Evolutionary conservation across 257 asterid genomes (phyloP), one percentile per base, ranked within the genome.

Genomic region (Mentha longifolia): DNA sequence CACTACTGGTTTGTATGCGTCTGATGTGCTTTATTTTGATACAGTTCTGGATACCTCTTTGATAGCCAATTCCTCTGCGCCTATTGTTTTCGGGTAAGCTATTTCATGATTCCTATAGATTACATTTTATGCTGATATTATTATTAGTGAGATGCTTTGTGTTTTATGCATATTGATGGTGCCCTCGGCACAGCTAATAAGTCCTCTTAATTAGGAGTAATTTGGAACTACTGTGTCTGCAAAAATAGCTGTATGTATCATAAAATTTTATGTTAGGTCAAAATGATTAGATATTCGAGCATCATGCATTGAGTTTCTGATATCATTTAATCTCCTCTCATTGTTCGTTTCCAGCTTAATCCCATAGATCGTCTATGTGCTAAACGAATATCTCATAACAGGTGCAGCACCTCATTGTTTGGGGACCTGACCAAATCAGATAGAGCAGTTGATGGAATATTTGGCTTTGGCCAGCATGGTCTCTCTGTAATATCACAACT

Each of bases 401-500:
- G 97, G 81, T 92, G 97, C 80, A 92, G 96, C 77, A 92, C 87
- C 75, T 81, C 89, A n/a, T 84, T 86, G 65, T 83, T 84, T 45
- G 97, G 96, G 54, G 96, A 82, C 83, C 71, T 92, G 87, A 85
- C 90, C 52, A 86, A 79, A 74, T 81, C 93, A 71, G 96, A 86
- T 64, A 85, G 88, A 83, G 97, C 97, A 46, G 80, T 89, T 81
- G 97, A 89, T 85, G 97, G 97, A 69, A 92, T 92, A 56, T 85
- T 92, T 75, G 96, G 97, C 68, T 86, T 92, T 70, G 96, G 97
- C 54, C 95, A 76, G 77, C 86, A 87, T 47, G 82, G 83, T 43
- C 92, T 89, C 57, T 87, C 95, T 1, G 97, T 92, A 20, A 83
- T 86, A 75, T 85, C 97, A 58, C 97, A 92, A 78, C 76, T 89